Conservation (phyloP, 164 flowering plant species). For the Taxillus chinensis region DNA sequence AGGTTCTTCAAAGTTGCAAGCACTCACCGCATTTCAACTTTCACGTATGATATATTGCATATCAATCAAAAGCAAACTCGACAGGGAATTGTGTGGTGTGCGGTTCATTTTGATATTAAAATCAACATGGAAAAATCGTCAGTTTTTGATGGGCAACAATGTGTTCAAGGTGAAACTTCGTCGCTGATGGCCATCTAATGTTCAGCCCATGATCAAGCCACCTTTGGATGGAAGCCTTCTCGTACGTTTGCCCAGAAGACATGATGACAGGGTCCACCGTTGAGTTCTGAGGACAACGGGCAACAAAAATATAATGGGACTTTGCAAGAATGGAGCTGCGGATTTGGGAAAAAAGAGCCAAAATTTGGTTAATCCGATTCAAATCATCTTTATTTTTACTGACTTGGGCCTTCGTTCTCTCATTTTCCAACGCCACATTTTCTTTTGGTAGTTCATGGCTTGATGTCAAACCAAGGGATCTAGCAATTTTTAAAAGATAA, state of each 20-base stretch:
- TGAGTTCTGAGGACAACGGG: conserved; percentile 73
- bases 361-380: conserved; percentile 30
- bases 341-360: conserved; percentile 45
- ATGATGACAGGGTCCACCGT: conserved; percentile 90
- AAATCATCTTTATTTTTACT: conserved; percentile 22
- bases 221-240: conserved; percentile 63
- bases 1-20: too few species aligned
- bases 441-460: conserved; percentile 59
- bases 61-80: too few species aligned
- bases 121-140: too few species aligned
- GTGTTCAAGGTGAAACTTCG: too few species aligned
- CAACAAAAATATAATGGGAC: conserved; percentile 72
- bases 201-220: conserved; percentile 73
- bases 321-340: conserved; percentile 39
- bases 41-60: too few species aligned
- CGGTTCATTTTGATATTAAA: too few species aligned
- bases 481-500: conserved; percentile 32
- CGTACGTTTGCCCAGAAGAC: conserved; percentile 91
- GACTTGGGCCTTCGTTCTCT: conserved; percentile 37
- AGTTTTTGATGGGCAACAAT: too few species aligned
- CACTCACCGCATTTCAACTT: too few species aligned
- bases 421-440: conserved; percentile 67
- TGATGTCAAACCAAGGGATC: conserved; percentile 43
- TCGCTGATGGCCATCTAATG: not conserved
- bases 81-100: too few species aligned